Evolutionary conservation across 257 asterid species (phyloP).

Genomic region (Petrea volubilis): DNA sequence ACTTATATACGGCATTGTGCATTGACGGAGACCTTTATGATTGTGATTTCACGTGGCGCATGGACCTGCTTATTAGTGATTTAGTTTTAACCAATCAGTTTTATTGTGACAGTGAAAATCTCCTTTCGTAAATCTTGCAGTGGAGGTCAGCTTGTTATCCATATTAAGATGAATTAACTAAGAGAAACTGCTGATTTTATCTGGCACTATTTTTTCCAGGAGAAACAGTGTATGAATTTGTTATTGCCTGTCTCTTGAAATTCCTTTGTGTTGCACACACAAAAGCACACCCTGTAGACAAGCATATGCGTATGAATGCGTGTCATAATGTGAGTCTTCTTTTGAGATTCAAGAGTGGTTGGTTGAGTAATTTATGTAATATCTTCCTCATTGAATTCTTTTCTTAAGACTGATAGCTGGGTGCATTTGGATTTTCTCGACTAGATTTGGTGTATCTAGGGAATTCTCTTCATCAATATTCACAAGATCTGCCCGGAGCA

Average conservation of each 20-base stretch:
- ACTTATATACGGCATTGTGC: no score
- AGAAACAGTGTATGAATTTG: conserved; percentile 2
- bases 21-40: background rate
- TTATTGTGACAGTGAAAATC: background rate
- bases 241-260: conserved; percentile 9
- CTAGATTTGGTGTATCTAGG: conserved; percentile 47
- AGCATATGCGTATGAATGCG: background rate
- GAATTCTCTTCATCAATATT: conserved; percentile 44
- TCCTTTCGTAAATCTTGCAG: background rate
- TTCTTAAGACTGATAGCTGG: background rate
- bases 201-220: background rate
- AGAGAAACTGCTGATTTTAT: background rate
- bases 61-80: background rate
- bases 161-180: background rate
- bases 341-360: background rate
- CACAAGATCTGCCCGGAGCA: conserved; percentile 33
- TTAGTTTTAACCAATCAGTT: background rate
- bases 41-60: background rate
- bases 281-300: background rate
- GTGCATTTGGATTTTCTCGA: conserved; percentile 9
- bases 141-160: background rate
- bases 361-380: background rate
- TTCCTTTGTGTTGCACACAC: background rate
- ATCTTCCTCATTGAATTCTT: background rate
- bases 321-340: background rate